Evolutionary conservation across 1,139 yeast species (phyloP).

Genomic region (Scheffersomyces stambukii): DNA sequence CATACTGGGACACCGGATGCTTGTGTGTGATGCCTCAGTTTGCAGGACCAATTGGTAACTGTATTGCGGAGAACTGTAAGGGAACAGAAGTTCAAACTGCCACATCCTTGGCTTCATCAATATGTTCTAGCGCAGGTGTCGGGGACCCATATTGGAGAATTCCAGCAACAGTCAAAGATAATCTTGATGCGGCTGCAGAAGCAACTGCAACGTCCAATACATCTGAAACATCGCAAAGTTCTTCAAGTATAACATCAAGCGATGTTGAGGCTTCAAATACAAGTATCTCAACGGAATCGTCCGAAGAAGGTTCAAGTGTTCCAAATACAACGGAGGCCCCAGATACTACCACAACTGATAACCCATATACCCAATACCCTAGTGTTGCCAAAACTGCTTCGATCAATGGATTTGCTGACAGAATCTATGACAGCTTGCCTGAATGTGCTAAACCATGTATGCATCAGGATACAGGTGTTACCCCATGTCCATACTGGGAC

Average conservation of each 20-base stretch:
- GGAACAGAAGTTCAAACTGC: slow-evolving; percentile 19
- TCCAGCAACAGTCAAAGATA: slow-evolving; percentile 28
- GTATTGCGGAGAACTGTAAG: slow-evolving; percentile 22
- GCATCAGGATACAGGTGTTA: slow-evolving; percentile 23
- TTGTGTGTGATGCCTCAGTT: slow-evolving; percentile 30
- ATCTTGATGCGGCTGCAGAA: slow-evolving; percentile 27
- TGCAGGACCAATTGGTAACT: slow-evolving; percentile 22
- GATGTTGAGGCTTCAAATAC: no score
- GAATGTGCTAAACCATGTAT: slow-evolving; percentile 25
- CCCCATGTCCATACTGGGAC: slow-evolving; percentile 28
- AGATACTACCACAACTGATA: slow-evolving; percentile 7
- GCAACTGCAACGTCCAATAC: slow-evolving; percentile 10
- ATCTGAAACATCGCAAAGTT: no score
- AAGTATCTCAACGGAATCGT: no score
- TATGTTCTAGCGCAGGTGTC: slow-evolving; percentile 23
- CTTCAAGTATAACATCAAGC: no score
- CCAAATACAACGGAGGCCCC: no score
- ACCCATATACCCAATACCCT: slow-evolving; percentile 23
- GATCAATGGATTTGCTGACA: slow-evolving; percentile 36
- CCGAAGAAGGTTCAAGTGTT: no score
- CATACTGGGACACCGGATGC: slow-evolving; percentile 37
- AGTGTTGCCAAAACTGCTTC: slow-evolving; percentile 30
- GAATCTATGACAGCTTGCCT: slow-evolving; percentile 21
- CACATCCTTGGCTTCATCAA: slow-evolving; percentile 20
- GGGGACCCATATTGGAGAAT: slow-evolving; percentile 20